These are phyloP conservation scores for Ploettnerulaceae sp. DNA, from an alignment of 2,329 filamentous ascomycete species.

Conservation along the genomic window DNA sequence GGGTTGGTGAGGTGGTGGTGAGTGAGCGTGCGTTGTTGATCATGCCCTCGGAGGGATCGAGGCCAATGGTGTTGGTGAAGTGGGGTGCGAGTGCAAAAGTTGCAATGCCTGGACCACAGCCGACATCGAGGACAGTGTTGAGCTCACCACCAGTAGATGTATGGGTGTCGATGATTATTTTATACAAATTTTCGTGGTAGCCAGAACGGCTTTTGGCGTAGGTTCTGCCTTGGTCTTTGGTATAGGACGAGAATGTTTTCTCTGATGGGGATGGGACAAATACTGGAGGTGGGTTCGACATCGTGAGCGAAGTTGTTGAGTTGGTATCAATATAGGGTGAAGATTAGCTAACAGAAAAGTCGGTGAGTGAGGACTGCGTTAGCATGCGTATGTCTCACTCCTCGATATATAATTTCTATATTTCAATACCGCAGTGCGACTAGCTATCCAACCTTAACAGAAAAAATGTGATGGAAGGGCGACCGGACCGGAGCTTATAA, in stretches of 20 bases:
- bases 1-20: constrained; percentile 4
- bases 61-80: constrained; percentile 24
- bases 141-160: constrained; percentile 18
- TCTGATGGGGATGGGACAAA: constrained; percentile 14
- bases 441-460: too few species aligned
- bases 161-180: constrained; percentile 21
- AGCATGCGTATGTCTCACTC: too few species aligned
- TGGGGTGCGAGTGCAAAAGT: constrained; percentile 20
- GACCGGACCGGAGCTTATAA: too few species aligned
- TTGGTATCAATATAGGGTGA: too few species aligned
- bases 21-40: constrained; percentile 18
- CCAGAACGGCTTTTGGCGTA: constrained; percentile 22
- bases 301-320: too few species aligned
- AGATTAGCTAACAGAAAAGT: too few species aligned
- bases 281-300: too few species aligned
- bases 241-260: constrained; percentile 26
- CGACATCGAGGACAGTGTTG: constrained; percentile 26
- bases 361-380: too few species aligned
- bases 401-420: too few species aligned
- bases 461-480: too few species aligned
- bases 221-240: constrained; percentile 20
- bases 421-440: too few species aligned
- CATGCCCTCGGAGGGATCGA: constrained; percentile 27
- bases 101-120: constrained; percentile 28
- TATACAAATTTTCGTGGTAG: constrained; percentile 16